Percentiles rank a stretch among this genome's conserved stretches.
These are phyloP conservation scores for Phytophthora meadii DNA, from an alignment of 352 stramenopile genomes.

Conservation along the genomic window DNA sequence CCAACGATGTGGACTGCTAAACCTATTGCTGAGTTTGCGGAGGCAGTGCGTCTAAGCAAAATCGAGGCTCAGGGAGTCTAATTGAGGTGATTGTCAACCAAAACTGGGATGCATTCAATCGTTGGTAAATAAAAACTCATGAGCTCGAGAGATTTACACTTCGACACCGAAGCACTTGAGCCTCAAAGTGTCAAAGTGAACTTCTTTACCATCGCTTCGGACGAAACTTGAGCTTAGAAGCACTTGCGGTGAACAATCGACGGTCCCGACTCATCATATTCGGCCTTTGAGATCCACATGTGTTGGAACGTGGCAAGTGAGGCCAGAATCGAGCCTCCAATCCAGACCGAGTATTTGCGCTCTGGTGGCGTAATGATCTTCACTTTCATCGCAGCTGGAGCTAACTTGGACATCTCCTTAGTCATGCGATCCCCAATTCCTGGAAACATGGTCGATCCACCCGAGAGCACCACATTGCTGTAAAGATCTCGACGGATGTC, in stretches of 20 bases:
- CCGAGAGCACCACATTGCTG: slow-evolving; percentile 97
- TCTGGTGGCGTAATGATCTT: slow-evolving; percentile 95
- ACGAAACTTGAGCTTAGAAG: slow-evolving; percentile 59
- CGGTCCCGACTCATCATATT: slow-evolving; percentile 97
- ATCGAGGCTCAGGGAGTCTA: slow-evolving; percentile 9
- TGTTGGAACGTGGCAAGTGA: slow-evolving; percentile 98
- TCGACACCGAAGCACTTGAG: slow-evolving; percentile 60
- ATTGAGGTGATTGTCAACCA: not conserved
- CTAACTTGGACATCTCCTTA: slow-evolving; percentile 92
- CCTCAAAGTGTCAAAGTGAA: slow-evolving; percentile 42
- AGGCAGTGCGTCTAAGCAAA: slow-evolving; percentile 43
- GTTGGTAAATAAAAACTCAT: slow-evolving; percentile 3
- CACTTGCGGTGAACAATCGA: slow-evolving; percentile 97
- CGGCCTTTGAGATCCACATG: slow-evolving; percentile 98
- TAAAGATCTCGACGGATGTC: slow-evolving; percentile 95
- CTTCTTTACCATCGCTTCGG: slow-evolving; percentile 2
- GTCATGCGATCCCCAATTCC: slow-evolving; percentile 94
- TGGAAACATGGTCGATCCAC: slow-evolving; percentile 96
- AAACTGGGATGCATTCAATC: slow-evolving; percentile 15
- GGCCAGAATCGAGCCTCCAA: slow-evolving; percentile 97
- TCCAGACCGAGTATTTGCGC: slow-evolving; percentile 98
- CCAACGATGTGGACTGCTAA: slow-evolving; percentile 47
- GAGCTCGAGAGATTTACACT: not conserved
- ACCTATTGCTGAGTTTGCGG: slow-evolving; percentile 52
- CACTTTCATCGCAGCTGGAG: slow-evolving; percentile 95